Conservation (phyloP, 2,329 filamentous ascomycete genomes). For the Aspergillus sp. region DNA sequence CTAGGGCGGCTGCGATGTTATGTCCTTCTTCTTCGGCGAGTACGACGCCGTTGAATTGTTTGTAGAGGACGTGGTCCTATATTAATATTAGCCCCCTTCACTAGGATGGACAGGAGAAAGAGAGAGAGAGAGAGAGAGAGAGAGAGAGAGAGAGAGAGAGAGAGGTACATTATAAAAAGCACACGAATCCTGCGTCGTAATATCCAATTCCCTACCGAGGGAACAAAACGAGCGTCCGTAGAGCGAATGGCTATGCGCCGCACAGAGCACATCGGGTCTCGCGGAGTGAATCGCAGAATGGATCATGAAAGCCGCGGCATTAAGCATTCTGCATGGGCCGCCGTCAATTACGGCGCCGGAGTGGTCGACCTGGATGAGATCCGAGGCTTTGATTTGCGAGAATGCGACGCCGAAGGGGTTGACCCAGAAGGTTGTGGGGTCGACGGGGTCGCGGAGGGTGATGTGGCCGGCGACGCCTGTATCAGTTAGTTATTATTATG, state of each 20-base stretch:
- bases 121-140: not conserved
- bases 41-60: constrained; percentile 55
- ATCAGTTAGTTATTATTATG: not conserved
- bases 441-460: constrained; percentile 61
- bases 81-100: not conserved
- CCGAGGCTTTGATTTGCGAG: constrained; percentile 61
- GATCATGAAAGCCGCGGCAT: constrained; percentile 53
- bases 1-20: constrained; percentile 51
- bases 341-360: constrained; percentile 64
- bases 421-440: constrained; percentile 63
- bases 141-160: not conserved
- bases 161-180: constrained; percentile 41
- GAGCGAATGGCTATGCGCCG: constrained; percentile 56
- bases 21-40: constrained; percentile 54
- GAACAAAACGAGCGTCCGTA: constrained; percentile 49
- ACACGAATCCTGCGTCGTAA: constrained; percentile 48
- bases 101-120: not conserved
- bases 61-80: constrained; percentile 53
- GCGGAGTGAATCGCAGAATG: constrained; percentile 56
- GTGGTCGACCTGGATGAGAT: constrained; percentile 67
- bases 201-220: constrained; percentile 44
- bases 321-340: constrained; percentile 50
- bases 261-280: constrained; percentile 55
- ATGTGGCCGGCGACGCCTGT: constrained; percentile 63
- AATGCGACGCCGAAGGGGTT: constrained; percentile 66